These are phyloP conservation scores for Medicago truncatula DNA, from an alignment of 306 rosid genomes.

Conservation along the genomic window MtrunA17r5.0-ANR NC_053046.1:5358001-5358500, in stretches of 20 bases:
- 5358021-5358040: too few species aligned
- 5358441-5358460: not conserved
- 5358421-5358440: not conserved
- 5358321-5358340: constrained; percentile 13
- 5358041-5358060: not conserved
- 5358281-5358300: constrained; percentile 21
- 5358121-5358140: too few species aligned
- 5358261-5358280: not conserved
- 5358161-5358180: constrained; percentile 31
- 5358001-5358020: not conserved
- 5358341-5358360: not conserved
- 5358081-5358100: not conserved
- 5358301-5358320: constrained; percentile 25
- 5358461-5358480: constrained; percentile 1
- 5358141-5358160: too few species aligned
- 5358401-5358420: not conserved
- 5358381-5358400: constrained; percentile 14
- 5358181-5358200: constrained; percentile 13
- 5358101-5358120: too few species aligned
- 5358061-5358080: not conserved
- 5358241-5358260: not conserved
- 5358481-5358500: constrained; percentile 7
- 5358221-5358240: constrained; percentile 21
- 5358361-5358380: constrained; percentile 13
- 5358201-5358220: not conserved